Evolutionary conservation across 345 rosid genomes (phyloP), one percentile per base, ranked within the genome.

Genomic region (Turnera subulata): DNA sequence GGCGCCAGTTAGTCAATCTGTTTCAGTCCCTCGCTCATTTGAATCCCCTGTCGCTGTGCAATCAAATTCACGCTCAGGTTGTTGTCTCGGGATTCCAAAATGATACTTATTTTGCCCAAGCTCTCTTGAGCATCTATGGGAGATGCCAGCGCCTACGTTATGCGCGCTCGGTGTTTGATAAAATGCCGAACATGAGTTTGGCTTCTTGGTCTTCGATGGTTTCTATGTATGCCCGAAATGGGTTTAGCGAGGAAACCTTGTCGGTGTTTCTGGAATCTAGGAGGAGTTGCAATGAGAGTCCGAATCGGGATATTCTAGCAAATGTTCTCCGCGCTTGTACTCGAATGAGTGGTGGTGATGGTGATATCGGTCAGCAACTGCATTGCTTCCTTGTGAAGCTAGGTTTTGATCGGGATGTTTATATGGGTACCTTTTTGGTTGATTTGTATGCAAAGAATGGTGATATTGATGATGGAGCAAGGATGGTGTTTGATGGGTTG

Each of bases 171-270:
- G 5, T 88, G 82, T 84, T 88, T 57, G 86, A 78, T 46, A 71
- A 22, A 76, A 81, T 83, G 80, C 29, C 77, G 11, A 74, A 77
- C 0, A 85, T 81, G 74, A 85, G 82, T 63, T 73, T 80, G 59
- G 61, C 83, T 69, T 73, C 84, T 53, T 88, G 96, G 90, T 88
- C 96, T 55, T 78, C 91, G 0, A 70, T 78, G 78, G 76, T 83
- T 73, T 88, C 91, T 33, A 79, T 79, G 82, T 80, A 79, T 58
- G 52, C 77, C 52, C 69, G 69, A 55, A 71, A 71, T 55, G 80
- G 83, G 6, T 73, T 54, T 57, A 47, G 62, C 5, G 70, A 69
- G 15, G 83, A 88, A 25, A 79, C 84, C 19, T 65, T 85, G 59
- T 0, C 35, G 11, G 44, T 69, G 43, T 88, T 85, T 67, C 37